phyloP scores from a whole-genome alignment of 2,329 filamentous ascomycete genomes.

The Clathrospora elynae region DNA sequence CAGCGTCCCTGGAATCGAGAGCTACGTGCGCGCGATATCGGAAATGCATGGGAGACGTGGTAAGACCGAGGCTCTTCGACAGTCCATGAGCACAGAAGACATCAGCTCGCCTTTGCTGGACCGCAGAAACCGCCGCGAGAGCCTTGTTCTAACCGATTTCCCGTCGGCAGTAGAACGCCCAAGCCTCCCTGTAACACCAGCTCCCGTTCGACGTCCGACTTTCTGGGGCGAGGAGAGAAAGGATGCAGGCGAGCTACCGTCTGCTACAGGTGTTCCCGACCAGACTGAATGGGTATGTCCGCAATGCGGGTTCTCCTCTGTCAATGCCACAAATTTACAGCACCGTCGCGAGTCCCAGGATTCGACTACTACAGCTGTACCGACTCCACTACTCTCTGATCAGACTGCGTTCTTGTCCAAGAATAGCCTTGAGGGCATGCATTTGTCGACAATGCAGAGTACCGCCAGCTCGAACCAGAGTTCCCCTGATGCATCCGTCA shows the following conservation, averaged over 20 bases:
- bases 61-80: constrained; percentile 49
- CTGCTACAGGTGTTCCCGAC: constrained; percentile 80
- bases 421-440: no score
- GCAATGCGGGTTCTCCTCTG: constrained; percentile 43
- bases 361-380: constrained; percentile 27
- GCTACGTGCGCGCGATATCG: constrained; percentile 77
- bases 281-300: constrained; percentile 94
- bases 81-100: constrained; percentile 33
- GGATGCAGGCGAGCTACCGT: constrained; percentile 66
- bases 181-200: constrained; percentile 88
- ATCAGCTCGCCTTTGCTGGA: constrained; percentile 42
- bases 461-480: no score
- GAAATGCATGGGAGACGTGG: constrained; percentile 64
- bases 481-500: not conserved
- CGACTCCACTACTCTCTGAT: constrained; percentile 21
- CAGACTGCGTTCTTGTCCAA: constrained; percentile 6
- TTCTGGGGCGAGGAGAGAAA: constrained; percentile 70
- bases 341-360: constrained; percentile 27
- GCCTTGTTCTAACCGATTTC: constrained; percentile 82
- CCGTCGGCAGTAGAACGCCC: constrained; percentile 81
- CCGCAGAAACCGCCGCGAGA: constrained; percentile 52
- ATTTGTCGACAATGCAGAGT: no score
- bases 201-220: constrained; percentile 71
- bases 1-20: constrained; percentile 82
- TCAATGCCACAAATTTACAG: constrained; percentile 38